Evolutionary conservation across 371 early-diverging fungal species (phyloP), one percentile per base, ranked within the genome.

Genomic region (Massospora cicadina): DNA sequence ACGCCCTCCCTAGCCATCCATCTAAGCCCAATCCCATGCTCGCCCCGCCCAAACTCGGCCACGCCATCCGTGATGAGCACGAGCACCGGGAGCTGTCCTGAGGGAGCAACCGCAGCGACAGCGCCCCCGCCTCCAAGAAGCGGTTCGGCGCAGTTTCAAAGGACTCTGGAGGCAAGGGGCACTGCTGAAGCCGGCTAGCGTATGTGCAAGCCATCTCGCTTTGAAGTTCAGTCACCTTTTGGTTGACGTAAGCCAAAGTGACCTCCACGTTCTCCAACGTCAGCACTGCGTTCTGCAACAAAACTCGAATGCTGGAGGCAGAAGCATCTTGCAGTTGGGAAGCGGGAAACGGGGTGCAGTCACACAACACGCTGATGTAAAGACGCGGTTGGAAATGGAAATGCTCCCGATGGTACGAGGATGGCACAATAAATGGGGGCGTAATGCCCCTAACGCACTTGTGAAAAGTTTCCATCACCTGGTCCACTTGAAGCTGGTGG

Each of bases 31-130:
- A 65, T 75, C 67, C 68, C 73, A 12, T 72, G 69, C 17, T 27
- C 64, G 2, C 54, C 31, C 58, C 71, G 71, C 0, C 68, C 72
- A 7, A 82, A 65, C 60, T 75, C 81, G 3, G 85, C 80, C 67
- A 92, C 90, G 30, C 94, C 94, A 70, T 95, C 96, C 0, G 91
- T 90, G 33, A 93, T 71, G 10, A 86, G 68, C 0, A 90, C 77
- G 21, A 93, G 66, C 1, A 81, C 82, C 0, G 87, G 24, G 81
- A 73, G 33, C 82, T 84, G 21, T 82, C 73, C 10, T 74, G 68
- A 0, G 90, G 85, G 63, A 90, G 71, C 25, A 93, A 73, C 24
- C 77, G 72, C 28, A 91, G 66, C 1, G 87, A 82, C 58, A 84
- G 78, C 55, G 84, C 67, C 1, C 82, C 87, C 55, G 82, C 79